These are phyloP conservation scores for Dichotomocladium elegans DNA, from an alignment of 371 early-diverging fungal species.

Conservation along the genomic window DNA sequence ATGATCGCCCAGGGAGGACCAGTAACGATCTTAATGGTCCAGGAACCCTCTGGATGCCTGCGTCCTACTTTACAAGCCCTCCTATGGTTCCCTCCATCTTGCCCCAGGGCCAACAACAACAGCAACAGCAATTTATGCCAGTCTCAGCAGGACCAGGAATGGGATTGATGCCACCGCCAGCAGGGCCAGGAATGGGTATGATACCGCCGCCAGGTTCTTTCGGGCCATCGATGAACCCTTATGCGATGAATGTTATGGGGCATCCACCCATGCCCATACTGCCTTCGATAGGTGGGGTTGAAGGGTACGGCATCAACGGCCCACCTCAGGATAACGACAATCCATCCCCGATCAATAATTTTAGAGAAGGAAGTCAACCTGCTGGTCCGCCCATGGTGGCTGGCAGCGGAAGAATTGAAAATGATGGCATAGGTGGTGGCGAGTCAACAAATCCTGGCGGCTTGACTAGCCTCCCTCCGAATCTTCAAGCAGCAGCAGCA, in stretches of 20 bases:
- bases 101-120: background rate
- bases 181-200: background rate
- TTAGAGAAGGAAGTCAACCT: background rate
- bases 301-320: background rate
- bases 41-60: slow-evolving; percentile 11
- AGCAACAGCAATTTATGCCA: background rate
- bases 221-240: background rate
- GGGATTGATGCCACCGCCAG: slow-evolving; percentile 1
- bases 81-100: background rate
- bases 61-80: slow-evolving; percentile 9
- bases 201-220: background rate
- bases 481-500: background rate
- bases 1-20: background rate
- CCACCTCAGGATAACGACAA: background rate
- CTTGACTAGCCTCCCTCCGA: background rate
- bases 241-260: slow-evolving; percentile 1
- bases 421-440: background rate
- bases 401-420: background rate
- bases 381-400: background rate
- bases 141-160: background rate
- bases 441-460: background rate
- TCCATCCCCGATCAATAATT: background rate
- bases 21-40: slow-evolving; percentile 5
- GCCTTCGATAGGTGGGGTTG: background rate
- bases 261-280: background rate